Base-by-base conservation (phyloP, 2,329 filamentous ascomycete genomes). In the Hypoxylon rubiginosum region DNA sequence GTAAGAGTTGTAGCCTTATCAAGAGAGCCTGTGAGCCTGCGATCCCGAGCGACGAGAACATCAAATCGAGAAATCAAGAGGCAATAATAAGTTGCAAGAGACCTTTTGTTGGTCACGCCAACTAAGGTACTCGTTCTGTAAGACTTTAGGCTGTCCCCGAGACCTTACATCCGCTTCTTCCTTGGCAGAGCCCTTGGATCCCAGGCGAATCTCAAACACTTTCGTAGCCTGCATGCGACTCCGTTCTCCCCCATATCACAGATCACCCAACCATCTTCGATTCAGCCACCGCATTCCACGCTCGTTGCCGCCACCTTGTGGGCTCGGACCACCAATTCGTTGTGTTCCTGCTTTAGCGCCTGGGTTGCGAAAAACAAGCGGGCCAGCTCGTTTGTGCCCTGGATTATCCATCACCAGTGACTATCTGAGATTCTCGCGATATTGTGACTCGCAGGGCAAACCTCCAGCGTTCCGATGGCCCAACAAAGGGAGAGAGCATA, bases 341-440 rank as follows among this genome's bases (percentile, higher is more conserved):
- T 24, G 52, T 69, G 69, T 71, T 67, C 69, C 67, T 69, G 59
- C 69, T 45, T 71, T 71, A 71, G 67, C 64, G 68, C 68, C 54
- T 46, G 61, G 17, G 39, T 53, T 19, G 54, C 60, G 56, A n/a
- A 61, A 61, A 66, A 64, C 48, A 56, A 58, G 58, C 41, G 41
- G 53, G 39, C 24, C n/a, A n/a, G 58, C 61, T 64, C 39, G 45
- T n/a, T 53, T 17, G 48, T 57, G 46, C 26, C 39, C 58, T 32
- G 15, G 45, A 21, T 9, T 50, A 26, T 36, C 39, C 41, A 26
- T 30, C 41, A n/a, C 58, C 55, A 63, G 46, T 56, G 21, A 46
- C 21, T 58, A 39, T 49, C 49, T n/a, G 1, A 39, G n/a, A 9
- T n/a, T 21, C 36, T 30, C 55, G 24, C n/a, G 49, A 41, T 19